Percentiles rank a stretch among this genome's conserved stretches.
phyloP scores from a whole-genome alignment of 306 rosid genomes.

The Pyrus betulifolia region DNA sequence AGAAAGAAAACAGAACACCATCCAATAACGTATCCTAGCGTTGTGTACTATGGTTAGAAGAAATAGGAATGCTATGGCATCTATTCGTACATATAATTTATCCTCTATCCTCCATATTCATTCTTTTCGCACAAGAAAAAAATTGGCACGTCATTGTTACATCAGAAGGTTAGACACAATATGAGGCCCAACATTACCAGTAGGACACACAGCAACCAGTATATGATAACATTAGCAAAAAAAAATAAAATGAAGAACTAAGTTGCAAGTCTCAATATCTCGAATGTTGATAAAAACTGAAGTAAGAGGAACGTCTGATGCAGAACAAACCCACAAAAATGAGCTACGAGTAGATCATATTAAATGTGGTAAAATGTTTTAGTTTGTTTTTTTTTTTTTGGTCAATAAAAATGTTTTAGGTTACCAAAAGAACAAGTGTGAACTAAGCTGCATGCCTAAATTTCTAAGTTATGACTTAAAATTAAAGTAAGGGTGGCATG shows the following conservation, averaged over 20 bases:
- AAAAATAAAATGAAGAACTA: background rate
- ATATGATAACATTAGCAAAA: background rate
- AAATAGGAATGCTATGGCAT: background rate
- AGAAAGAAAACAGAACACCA: conserved; percentile 2
- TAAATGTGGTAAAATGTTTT: background rate
- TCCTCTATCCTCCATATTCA: background rate
- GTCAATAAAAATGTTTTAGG: background rate
- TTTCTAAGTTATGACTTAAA: background rate
- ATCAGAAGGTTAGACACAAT: background rate
- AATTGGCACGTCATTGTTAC: background rate
- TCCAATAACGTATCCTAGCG: background rate
- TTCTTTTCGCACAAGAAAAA: background rate
- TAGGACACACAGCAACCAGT: background rate
- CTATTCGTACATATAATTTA: background rate
- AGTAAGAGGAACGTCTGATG: background rate
- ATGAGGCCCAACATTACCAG: background rate
- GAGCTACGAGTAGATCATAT: background rate
- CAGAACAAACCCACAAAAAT: conserved; percentile 5
- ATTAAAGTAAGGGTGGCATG: background rate
- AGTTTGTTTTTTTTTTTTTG: too few relatives aligned
- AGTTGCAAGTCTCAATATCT: background rate
- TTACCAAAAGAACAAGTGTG: background rate
- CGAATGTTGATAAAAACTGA: background rate
- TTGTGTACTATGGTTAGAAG: background rate
- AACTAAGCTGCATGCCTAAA: background rate